These are phyloP conservation scores for Gloeostereum incarnatum DNA, from an alignment of 768 basidiomycete species.

Conservation along the genomic window DNA sequence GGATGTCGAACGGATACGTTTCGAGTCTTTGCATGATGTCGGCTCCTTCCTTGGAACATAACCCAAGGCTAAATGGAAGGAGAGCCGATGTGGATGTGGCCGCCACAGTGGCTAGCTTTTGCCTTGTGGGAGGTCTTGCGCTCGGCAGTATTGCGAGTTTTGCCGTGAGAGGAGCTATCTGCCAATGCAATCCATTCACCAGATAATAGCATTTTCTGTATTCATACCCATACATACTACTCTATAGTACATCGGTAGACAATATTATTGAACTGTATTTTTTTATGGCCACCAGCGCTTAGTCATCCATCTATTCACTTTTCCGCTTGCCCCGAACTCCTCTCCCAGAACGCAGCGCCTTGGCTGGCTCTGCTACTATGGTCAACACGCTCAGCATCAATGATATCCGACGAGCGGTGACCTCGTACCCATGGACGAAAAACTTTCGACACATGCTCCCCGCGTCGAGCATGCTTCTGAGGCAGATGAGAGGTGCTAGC, in stretches of 20 bases:
- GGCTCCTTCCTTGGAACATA: conserved; percentile 74
- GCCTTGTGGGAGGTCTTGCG: conserved; percentile 65
- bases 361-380: too few relatives aligned
- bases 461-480: conserved; percentile 32
- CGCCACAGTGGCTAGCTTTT: conserved; percentile 75
- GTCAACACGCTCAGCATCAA: too few relatives aligned
- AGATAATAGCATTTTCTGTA: too few relatives aligned
- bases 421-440: conserved; percentile 47
- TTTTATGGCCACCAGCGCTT: too few relatives aligned
- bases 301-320: too few relatives aligned
- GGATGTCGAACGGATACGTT: conserved; percentile 76
- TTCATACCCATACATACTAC: too few relatives aligned
- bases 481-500: conserved; percentile 34
- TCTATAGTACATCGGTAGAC: too few relatives aligned
- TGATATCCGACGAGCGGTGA: conserved; percentile 37
- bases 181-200: conserved; percentile 67
- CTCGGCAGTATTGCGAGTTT: conserved; percentile 77
- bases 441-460: conserved; percentile 58
- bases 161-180: conserved; percentile 60
- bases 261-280: too few relatives aligned
- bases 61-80: conserved; percentile 57
- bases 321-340: too few relatives aligned
- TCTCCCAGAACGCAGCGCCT: too few relatives aligned
- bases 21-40: conserved; percentile 76
- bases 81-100: conserved; percentile 79